Evolutionary conservation across 129 eudicot species (phyloP).

Genomic region (Lactuca saligna): DNA sequence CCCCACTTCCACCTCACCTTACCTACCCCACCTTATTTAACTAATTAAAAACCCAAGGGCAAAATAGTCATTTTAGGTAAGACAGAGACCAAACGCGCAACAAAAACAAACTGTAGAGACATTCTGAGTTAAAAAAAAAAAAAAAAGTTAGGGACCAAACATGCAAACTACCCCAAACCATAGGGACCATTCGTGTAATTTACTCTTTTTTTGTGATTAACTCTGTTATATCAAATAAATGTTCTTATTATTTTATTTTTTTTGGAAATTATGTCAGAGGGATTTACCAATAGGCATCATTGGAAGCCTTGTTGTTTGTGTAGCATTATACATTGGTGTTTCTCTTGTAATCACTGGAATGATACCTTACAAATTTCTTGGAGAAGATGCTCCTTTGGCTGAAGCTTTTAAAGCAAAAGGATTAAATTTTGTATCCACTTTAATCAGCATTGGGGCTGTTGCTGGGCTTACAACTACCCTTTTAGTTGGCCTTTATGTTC

Average conservation of each 20-base stretch:
- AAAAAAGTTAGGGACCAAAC: no score
- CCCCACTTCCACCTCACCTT: no score
- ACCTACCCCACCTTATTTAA: no score
- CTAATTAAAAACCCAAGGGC: no score
- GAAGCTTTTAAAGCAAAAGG: conserved; percentile 84
- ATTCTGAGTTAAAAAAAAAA: no score
- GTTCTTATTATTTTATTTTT: conserved; percentile 11
- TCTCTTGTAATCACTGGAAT: conserved; percentile 95
- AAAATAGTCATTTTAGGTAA: no score
- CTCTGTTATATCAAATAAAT: background rate
- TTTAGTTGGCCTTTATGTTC: conserved; percentile 94
- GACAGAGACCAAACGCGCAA: no score
- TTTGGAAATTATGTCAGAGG: conserved; percentile 43
- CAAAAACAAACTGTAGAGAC: no score
- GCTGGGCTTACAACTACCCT: conserved; percentile 98
- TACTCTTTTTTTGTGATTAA: no score
- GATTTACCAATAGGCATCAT: conserved; percentile 96
- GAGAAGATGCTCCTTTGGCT: conserved; percentile 95
- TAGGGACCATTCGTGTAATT: no score
- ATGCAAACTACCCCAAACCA: no score
- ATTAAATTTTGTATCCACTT: conserved; percentile 64
- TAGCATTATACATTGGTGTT: conserved; percentile 75
- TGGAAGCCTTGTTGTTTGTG: conserved; percentile 81
- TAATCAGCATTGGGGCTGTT: conserved; percentile 92
- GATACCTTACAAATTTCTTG: conserved; percentile 80